These are phyloP conservation scores for Skeletonema grethae DNA, from an alignment of 108 stramenopile species.

Conservation along the genomic window DNA sequence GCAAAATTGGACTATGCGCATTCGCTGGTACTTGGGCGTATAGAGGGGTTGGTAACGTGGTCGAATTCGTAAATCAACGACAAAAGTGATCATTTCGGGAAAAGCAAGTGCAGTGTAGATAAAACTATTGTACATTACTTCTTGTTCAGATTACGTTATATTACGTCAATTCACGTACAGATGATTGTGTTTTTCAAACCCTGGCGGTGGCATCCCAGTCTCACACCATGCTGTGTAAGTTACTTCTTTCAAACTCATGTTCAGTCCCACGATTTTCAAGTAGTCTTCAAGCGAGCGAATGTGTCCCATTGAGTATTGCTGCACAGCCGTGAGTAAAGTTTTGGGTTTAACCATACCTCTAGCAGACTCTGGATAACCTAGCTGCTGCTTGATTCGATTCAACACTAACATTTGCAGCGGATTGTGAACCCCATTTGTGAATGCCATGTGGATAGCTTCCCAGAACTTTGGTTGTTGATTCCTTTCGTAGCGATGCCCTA, in stretches of 20 bases:
- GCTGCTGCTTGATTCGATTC: slow-evolving; percentile 76
- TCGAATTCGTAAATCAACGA: slow-evolving; percentile 4
- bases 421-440: slow-evolving; percentile 69
- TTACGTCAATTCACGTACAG: slow-evolving; percentile 37
- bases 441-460: slow-evolving; percentile 90
- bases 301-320: slow-evolving; percentile 85
- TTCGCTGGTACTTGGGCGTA: slow-evolving; percentile 29
- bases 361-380: slow-evolving; percentile 87
- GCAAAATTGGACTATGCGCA: slow-evolving; percentile 48
- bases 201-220: slow-evolving; percentile 73
- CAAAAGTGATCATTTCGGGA: slow-evolving; percentile 2
- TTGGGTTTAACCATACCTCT: slow-evolving; percentile 75
- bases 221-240: slow-evolving; percentile 83
- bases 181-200: slow-evolving; percentile 68
- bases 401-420: slow-evolving; percentile 78
- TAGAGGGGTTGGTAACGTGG: not conserved
- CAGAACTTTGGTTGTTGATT: slow-evolving; percentile 95
- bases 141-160: slow-evolving; percentile 3
- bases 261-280: slow-evolving; percentile 74
- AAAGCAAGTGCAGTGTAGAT: not conserved
- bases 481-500: slow-evolving; percentile 92
- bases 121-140: slow-evolving; percentile 3
- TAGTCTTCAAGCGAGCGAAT: slow-evolving; percentile 71
- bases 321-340: slow-evolving; percentile 73
- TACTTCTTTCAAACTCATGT: slow-evolving; percentile 81